phyloP scores from a whole-genome alignment of 208 protist genomes.

The Wallacemonas sp. region DNA sequence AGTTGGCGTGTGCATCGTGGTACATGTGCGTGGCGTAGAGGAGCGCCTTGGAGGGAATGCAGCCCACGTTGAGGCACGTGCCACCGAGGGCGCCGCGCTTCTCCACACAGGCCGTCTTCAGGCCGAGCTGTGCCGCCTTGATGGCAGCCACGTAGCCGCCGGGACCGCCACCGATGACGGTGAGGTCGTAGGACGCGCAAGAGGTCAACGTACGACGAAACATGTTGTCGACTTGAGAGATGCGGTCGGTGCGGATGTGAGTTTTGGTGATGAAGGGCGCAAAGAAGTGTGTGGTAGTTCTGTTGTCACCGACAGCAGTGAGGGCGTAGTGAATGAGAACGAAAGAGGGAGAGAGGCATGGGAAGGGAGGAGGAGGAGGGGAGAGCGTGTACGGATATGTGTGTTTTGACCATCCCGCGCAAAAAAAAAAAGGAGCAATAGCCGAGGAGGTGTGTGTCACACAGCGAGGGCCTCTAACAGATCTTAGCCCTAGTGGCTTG shows the following conservation, averaged over 20 bases:
- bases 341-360: not conserved
- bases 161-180: slow-evolving; percentile 99
- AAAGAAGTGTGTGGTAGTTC: too few species aligned
- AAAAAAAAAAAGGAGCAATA: too few species aligned
- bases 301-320: too few species aligned
- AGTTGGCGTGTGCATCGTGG: slow-evolving; percentile 94
- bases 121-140: slow-evolving; percentile 98
- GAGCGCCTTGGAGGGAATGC: slow-evolving; percentile 99
- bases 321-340: too few species aligned
- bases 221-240: slow-evolving; percentile 29
- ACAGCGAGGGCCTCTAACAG: too few species aligned
- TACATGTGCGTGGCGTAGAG: slow-evolving; percentile 98
- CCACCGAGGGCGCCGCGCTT: slow-evolving; percentile 97
- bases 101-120: slow-evolving; percentile 99
- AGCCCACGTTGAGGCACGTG: slow-evolving; percentile 99
- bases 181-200: slow-evolving; percentile 93
- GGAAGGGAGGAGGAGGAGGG: too few species aligned
- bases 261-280: not conserved
- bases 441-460: too few species aligned
- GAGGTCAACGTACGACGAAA: slow-evolving; percentile 45
- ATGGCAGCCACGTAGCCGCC: slow-evolving; percentile 99
- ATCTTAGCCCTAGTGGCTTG: too few species aligned
- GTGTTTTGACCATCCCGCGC: too few species aligned
- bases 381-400: too few species aligned
- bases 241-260: not conserved